These are phyloP conservation scores for Starmerella floris DNA, from an alignment of 805 yeast species.

Conservation along the genomic window DNA sequence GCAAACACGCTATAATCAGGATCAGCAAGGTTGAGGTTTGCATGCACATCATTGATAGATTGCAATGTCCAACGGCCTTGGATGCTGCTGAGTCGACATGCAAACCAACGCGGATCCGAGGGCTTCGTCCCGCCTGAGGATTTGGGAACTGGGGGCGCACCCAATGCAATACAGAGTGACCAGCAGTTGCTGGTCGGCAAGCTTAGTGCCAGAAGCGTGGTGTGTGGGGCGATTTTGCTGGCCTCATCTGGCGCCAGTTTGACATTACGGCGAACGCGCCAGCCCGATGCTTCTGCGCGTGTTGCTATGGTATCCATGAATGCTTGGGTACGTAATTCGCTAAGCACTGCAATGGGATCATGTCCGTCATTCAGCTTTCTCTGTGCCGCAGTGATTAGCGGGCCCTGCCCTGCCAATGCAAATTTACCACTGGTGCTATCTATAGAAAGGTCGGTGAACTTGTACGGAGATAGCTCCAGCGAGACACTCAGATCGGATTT, in stretches of 20 bases:
- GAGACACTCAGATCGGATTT: conserved; percentile 3
- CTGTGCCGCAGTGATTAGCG: conserved; percentile 14
- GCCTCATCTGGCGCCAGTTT: conserved; percentile 39
- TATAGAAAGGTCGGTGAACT: conserved; percentile 18
- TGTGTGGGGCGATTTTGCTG: conserved; percentile 22
- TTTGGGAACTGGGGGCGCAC: conserved; percentile 16
- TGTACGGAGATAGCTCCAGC: conserved; percentile 10
- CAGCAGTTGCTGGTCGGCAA: conserved; percentile 29
- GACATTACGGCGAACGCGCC: conserved; percentile 50
- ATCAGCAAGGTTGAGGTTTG: conserved; percentile 9
- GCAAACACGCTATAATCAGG: conserved; percentile 25
- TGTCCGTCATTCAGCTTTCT: conserved; percentile 18
- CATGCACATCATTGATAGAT: conserved; percentile 14
- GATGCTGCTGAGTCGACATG: conserved; percentile 14
- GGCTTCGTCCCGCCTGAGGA: conserved; percentile 4
- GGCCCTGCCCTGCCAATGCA: conserved; percentile 14
- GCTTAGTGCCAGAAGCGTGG: conserved; percentile 24
- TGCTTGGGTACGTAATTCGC: conserved; percentile 37
- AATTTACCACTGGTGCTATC: conserved; percentile 20
- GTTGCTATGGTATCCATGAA: conserved; percentile 38
- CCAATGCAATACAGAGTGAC: conserved; percentile 28
- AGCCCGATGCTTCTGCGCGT: conserved; percentile 50
- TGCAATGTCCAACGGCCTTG: conserved; percentile 21
- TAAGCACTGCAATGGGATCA: conserved; percentile 27
- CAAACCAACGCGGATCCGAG: conserved; percentile 17